Base-by-base conservation (phyloP, 2,329 filamentous ascomycete species). In the Westerdykella ornata region DNA sequence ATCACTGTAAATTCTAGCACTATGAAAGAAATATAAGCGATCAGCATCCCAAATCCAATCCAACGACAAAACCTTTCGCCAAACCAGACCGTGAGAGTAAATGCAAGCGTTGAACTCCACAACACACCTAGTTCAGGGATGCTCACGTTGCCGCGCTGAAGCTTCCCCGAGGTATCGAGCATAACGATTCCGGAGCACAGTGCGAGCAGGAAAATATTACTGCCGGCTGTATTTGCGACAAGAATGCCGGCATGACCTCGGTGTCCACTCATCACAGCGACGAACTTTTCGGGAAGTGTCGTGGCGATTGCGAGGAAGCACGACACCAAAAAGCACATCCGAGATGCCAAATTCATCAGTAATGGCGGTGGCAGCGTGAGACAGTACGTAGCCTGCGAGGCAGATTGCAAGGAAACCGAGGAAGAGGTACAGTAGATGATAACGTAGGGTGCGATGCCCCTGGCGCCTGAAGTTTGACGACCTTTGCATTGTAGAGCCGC, bases 221-320 rank as follows among this genome's bases (percentile, higher is more conserved):
- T n/a, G n/a, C n/a, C n/a, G n/a, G n/a, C n/a, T n/a, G n/a, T n/a
- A n/a, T n/a, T n/a, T n/a, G n/a, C n/a, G n/a, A n/a, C n/a, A n/a
- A n/a, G n/a, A n/a, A n/a, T n/a, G n/a, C n/a, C n/a, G n/a, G n/a
- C n/a, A n/a, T n/a, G n/a, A n/a, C n/a, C n/a, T n/a, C n/a, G n/a
- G n/a, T n/a, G n/a, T 13, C 72, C 70, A 44, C 72, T 73, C 17
- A 76, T 46, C 3, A 76, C 60, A 1, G 74, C 69, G 36, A 77
- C 51, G 31, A 76, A 65, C 49, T 77, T 77, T 48, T 77, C 74
- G 0, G 75, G 74, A 1, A 78, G 57, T 0, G 74, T n/a, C 0
- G 74, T 78, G 4, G 72, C 74, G 46, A 78, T 63, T 1, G 73
- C 67, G 29, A 78, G 57, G 16, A 76, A n/a, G n/a, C n/a, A n/a